These are phyloP conservation scores for Malus asiatica DNA, from an alignment of 306 rosid genomes.

Conservation along the genomic window DNA sequence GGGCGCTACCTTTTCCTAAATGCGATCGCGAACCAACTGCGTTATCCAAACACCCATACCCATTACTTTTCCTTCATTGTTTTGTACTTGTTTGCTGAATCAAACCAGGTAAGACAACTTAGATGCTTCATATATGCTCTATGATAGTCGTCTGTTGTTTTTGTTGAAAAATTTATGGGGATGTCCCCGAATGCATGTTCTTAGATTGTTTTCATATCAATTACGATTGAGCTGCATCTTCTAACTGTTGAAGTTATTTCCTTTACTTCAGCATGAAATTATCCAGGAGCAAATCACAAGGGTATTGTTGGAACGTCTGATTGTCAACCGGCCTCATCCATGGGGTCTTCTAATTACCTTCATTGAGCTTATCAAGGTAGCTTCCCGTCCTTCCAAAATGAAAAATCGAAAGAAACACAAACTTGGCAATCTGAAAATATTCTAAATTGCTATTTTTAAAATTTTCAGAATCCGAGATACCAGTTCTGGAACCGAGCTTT, in stretches of 20 bases:
- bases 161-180: background rate
- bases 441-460: no score
- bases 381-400: background rate
- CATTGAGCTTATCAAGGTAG: constrained; percentile 90
- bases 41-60: constrained; percentile 94
- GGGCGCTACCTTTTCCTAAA: constrained; percentile 97
- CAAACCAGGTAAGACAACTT: constrained; percentile 56
- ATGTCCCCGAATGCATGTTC: background rate
- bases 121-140: background rate
- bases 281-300: constrained; percentile 98
- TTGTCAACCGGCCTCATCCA: constrained; percentile 96
- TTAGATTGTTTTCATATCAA: background rate
- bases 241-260: background rate
- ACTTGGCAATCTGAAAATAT: background rate
- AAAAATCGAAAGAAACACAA: no score
- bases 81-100: constrained; percentile 82
- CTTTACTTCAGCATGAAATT: constrained; percentile 52
- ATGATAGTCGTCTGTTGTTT: background rate
- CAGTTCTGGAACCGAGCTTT: constrained; percentile 86
- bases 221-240: background rate
- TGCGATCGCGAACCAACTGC: constrained; percentile 95
- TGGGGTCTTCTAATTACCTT: constrained; percentile 99
- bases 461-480: constrained; percentile 76
- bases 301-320: constrained; percentile 87
- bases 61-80: constrained; percentile 95